Percentiles rank a stretch among this genome's conserved stretches.
Conservation (phyloP, 768 basidiomycete species). For the Lentinula lateritia region DNA sequence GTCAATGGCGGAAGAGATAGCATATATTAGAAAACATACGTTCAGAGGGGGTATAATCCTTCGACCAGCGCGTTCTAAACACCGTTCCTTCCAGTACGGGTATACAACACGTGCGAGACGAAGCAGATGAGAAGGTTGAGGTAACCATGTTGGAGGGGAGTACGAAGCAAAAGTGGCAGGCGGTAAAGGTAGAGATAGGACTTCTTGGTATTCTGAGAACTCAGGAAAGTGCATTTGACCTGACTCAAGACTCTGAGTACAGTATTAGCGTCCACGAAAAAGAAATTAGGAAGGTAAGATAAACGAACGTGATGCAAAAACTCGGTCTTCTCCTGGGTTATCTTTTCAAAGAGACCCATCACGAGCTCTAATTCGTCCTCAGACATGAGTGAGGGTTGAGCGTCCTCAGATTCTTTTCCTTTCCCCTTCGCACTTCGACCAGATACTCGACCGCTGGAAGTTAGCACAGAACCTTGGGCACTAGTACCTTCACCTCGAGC, state of each 20-base stretch:
- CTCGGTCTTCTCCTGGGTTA: slow-evolving; percentile 85
- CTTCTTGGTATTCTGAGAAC: slow-evolving; percentile 68
- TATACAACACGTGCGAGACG: slow-evolving; percentile 73
- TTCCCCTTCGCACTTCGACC: slow-evolving; percentile 72
- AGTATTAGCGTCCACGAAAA: background rate
- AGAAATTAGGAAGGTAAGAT: background rate
- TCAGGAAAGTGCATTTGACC: slow-evolving; percentile 61
- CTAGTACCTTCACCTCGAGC: slow-evolving; percentile 84
- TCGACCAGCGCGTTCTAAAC: slow-evolving; percentile 74
- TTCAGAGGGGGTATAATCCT: slow-evolving; percentile 85
- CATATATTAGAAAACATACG: slow-evolving; percentile 39
- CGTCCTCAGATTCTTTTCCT: slow-evolving; percentile 75
- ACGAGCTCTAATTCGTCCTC: slow-evolving; percentile 95
- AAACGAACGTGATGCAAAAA: slow-evolving; percentile 81
- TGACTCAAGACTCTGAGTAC: slow-evolving; percentile 49
- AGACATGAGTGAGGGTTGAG: slow-evolving; percentile 58
- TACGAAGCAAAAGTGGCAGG: slow-evolving; percentile 66
- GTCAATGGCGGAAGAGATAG: background rate
- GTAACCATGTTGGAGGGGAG: slow-evolving; percentile 63
- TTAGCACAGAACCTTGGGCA: slow-evolving; percentile 61
- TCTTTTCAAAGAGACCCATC: slow-evolving; percentile 91
- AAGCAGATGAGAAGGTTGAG: slow-evolving; percentile 53
- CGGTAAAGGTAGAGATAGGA: slow-evolving; percentile 55
- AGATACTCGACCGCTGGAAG: slow-evolving; percentile 48
- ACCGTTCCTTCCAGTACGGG: slow-evolving; percentile 86